Base-by-base conservation (phyloP, 306 rosid species). In the Elaeagnus macrophylla region DNA sequence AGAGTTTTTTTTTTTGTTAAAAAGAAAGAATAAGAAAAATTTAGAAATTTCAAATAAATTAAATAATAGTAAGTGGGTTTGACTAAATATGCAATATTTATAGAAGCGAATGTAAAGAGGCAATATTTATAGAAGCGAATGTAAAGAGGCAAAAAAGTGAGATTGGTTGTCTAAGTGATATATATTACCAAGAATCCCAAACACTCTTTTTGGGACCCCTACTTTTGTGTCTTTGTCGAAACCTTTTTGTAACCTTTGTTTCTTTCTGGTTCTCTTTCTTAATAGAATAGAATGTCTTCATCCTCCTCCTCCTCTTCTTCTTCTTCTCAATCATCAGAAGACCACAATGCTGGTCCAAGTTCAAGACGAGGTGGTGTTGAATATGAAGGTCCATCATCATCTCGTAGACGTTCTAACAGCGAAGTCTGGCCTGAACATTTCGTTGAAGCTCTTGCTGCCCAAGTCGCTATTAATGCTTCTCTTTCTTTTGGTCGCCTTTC, bases 211-310 rank as follows among this genome's bases (percentile, higher is more conserved):
- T 77, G 82, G 93, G 99, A 95, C 66, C 93, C 93, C 99, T 84
- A 89, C 57, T 61, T 70, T 73, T 60, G 88, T 86, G 94, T 86
- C 97, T 82, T 80, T 74, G 76, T 84, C 93, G 66, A 66, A 0
- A 62, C 85, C 85, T 87, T 88, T 91, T 87, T 90, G 95, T 86
- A n/a, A n/a, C 86, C 83, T 5, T 76, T 72, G 77, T 73, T 76
- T 67, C 77, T 75, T 85, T 54, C 57, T 25, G 54, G 36, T 37
- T 42, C 32, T 55, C 48, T 48, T 39, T 58, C 58, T 62, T 64
- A 61, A 54, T 67, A 51, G 37, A 67, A 48, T 46, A 25, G 37
- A 48, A 57, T 62, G 64, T 39, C 12, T 53, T 41, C 54, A 25
- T 45, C 48, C n/a, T 44, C 48, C 15, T 74, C 83, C 49, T 77